Evolutionary conservation across 2,329 filamentous ascomycete genomes (phyloP), one percentile per base, ranked within the genome.

Genomic region (Cercospora zeina): DNA sequence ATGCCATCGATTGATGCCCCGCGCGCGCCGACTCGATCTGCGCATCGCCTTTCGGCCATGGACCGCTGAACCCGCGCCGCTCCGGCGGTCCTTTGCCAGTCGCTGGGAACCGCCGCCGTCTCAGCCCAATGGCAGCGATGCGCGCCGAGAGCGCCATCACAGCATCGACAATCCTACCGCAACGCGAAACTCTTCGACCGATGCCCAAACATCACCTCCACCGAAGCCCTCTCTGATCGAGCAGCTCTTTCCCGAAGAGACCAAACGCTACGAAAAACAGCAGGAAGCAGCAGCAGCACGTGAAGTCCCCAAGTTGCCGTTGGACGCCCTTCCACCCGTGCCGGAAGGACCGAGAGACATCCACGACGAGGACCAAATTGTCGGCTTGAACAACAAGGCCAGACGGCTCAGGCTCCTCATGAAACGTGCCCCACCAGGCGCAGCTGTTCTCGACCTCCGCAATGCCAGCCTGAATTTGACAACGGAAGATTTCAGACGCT

Each of bases 401-500:
- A 55, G 68, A 65, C 60, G 68, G 16, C 24, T 62, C 24, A 36
- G 59, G 27, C 47, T 36, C 2, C 3, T 53, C n/a, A 59, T 61
- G 42, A 30, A 30, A 14, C 59, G 54, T 4, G 39, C 58, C 33
- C 66, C 69, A 39, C 70, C 77, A 61, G 61, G 72, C 4, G 70
- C 74, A 5, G 75, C 75, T 1, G 73, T 78, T 69, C 79, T 93
- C 42, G 78, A 87, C 45, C 76, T 92, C 37, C 79, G 79, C 19
- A 82, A 84, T 39, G 81, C 85, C 6, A 85, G 83, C 69, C 81
- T 81, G 61, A 81, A 83, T 19, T 80, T 93, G 47, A 79, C 80
- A 19, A 83, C 87, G 68, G 83, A 82, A 67, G 90, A 93, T 76
- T 93, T 93, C 75, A 82, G 85, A 65, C 86, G 89, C 59, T 75